Evolutionary conservation across 805 yeast genomes (phyloP), one percentile per base, ranked within the genome.

Genomic region (Geotrichum ghanense): DNA sequence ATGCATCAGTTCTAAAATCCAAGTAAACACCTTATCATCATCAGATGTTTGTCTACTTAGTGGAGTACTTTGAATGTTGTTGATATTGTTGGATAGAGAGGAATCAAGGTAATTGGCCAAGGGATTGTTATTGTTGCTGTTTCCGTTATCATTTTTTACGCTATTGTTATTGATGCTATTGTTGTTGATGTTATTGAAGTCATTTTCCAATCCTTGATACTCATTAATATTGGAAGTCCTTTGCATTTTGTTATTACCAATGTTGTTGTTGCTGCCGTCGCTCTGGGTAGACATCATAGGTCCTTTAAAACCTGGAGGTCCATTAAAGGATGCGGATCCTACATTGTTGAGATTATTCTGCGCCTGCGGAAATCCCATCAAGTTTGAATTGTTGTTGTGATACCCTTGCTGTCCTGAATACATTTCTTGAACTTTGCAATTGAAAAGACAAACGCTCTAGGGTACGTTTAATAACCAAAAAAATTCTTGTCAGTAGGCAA

Each of bases 1-100:
- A 50, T 87, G 81, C 34, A 87, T 87, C 45, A 90, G 71, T 62
- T 92, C 96, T 22, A 82, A 74, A 41, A 92, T 84, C 95, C 96
- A 87, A 50, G 80, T 81, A 62, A 80, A 86, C 4, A 90, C 90
- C 57, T 85, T 83, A 47, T 84, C 85, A 60, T 87, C 95, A 45
- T 78, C 82, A 7, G 56, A 51, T n/a, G 55, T 56, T 20, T 46
- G 52, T 20, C 50, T 45, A 26, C 14, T 44, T 17, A 22, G 40
- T 21, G 26, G 45, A 5, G 16, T 45, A 49, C 41, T 42, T 22
- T 41, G 16, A 39, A 12, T 43, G 27, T 21, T 26, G 46, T n/a
- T 48, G 46, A 24, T 48, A 41, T 35, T 31, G 45, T 27, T 45
- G 50, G 14, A 9, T 14, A 14, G 17, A 24, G 42, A n/a, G 22